These are phyloP conservation scores for Wolfiporia cocos DNA, from an alignment of 1,284 basidiomycete species.

Conservation along the genomic window DNA sequence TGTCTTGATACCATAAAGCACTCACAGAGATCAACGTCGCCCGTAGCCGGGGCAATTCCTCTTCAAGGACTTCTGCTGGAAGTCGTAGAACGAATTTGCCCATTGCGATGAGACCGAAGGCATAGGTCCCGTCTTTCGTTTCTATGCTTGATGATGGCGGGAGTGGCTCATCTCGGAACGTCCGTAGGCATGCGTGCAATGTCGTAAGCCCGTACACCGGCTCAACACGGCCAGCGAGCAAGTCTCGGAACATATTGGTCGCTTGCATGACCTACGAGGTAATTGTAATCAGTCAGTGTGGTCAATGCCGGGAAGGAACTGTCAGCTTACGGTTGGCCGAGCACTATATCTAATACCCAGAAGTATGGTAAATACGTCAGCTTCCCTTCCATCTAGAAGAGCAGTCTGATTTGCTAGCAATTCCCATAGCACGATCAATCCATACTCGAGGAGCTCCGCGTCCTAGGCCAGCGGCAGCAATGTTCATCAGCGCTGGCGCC, in stretches of 20 bases:
- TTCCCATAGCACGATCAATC: constrained; percentile 72
- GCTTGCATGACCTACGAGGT: constrained; percentile 64
- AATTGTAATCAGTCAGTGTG: constrained; percentile 7
- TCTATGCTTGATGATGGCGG: constrained; percentile 37
- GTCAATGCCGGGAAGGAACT: constrained; percentile 8
- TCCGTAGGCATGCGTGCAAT: constrained; percentile 61
- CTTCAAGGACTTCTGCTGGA: constrained; percentile 77
- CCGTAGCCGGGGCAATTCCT: constrained; percentile 73
- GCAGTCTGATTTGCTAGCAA: constrained; percentile 61
- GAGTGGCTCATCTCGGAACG: constrained; percentile 50
- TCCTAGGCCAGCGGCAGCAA: constrained; percentile 33
- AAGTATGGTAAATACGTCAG: constrained; percentile 59
- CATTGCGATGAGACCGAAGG: constrained; percentile 75
- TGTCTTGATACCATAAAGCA: no score
- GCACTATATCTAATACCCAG: constrained; percentile 64
- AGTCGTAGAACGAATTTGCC: constrained; percentile 76
- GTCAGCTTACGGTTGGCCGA: constrained; percentile 49
- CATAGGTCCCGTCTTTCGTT: constrained; percentile 59
- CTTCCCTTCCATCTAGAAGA: constrained; percentile 68
- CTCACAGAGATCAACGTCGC: constrained; percentile 62
- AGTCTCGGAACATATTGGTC: constrained; percentile 72
- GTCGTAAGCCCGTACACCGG: constrained; percentile 80
- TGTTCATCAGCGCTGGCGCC: constrained; percentile 12
- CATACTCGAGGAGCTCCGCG: constrained; percentile 62
- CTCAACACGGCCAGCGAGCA: constrained; percentile 61